These are phyloP conservation scores for Psilocybe tampanensis DNA, from an alignment of 768 basidiomycete species.

Conservation along the genomic window DNA sequence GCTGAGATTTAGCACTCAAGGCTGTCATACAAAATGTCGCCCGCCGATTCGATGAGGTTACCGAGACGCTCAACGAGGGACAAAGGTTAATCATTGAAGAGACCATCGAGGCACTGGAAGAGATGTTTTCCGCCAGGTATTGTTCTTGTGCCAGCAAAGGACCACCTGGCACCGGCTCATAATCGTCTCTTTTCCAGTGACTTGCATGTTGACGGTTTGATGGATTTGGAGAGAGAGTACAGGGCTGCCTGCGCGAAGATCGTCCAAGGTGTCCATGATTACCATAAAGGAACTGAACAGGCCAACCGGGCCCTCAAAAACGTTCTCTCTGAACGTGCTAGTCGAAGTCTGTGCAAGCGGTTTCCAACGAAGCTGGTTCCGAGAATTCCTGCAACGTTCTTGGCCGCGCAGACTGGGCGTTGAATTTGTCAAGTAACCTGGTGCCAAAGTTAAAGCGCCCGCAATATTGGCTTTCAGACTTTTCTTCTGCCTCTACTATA, in stretches of 20 bases:
- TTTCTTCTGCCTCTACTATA: neutral
- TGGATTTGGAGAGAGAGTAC: slow-evolving; percentile 60
- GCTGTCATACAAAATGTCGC: slow-evolving; percentile 49
- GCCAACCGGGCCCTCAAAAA: slow-evolving; percentile 35
- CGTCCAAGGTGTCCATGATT: slow-evolving; percentile 41
- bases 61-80: slow-evolving; percentile 44
- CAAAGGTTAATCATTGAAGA: slow-evolving; percentile 48
- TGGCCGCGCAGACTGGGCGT: slow-evolving; percentile 7
- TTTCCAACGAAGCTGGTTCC: slow-evolving; percentile 49
- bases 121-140: slow-evolving; percentile 46
- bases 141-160: neutral
- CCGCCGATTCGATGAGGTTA: slow-evolving; percentile 48
- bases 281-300: slow-evolving; percentile 40
- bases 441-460: no score
- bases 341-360: slow-evolving; percentile 48
- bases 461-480: neutral
- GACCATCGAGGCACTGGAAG: slow-evolving; percentile 44
- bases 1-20: slow-evolving; percentile 28
- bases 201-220: slow-evolving; percentile 52
- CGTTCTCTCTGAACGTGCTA: slow-evolving; percentile 50
- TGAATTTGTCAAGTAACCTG: neutral
- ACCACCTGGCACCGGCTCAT: neutral
- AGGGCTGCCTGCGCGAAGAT: slow-evolving; percentile 42
- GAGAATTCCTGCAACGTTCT: slow-evolving; percentile 28
- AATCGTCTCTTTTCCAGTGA: slow-evolving; percentile 33